Base-by-base conservation (phyloP, 257 asterid genomes). In the Henckelia pumila region DNA sequence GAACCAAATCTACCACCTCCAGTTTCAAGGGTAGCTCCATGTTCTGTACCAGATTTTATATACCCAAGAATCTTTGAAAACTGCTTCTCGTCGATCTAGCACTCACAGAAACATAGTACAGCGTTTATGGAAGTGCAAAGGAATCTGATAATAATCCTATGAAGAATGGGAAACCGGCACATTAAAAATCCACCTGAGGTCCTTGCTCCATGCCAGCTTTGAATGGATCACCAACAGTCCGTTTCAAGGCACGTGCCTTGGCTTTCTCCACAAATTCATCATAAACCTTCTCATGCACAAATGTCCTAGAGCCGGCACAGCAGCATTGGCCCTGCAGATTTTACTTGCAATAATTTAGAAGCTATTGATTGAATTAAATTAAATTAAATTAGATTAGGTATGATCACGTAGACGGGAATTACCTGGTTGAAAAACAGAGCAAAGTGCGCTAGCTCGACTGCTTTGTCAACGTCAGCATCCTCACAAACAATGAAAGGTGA, bases 351-450 rank as follows among this genome's bases (percentile, higher is more conserved):
- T 16, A 35, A 25, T 65, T 24, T 62, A 65, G 49, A 16, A 4
- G 11, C 44, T 59, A 21, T 24, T n/a, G n/a, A n/a, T n/a, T n/a
- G n/a, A n/a, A n/a, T 5, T 21, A 13, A 67, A 16, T 67, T 57
- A 10, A 71, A 23, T 28, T 40, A 13, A 30, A 40, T 26, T 47
- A 56, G 30, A 57, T n/a, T 6, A 35, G 50, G n/a, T 71, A 59
- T 16, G 23, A 52, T 22, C 53, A 56, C 6, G 37, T 61, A 61
- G 73, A 26, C 21, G 9, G 67, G 22, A 64, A 19, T 61, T 78
- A 85, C 99, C 95, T 94, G 97, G 81, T 94, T 94, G 78, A 94
- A 94, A 79, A 94, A 91, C 33, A 91, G 82, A 66, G 99, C 97
- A 66, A 77, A 82, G 79, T 91, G 99, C 13, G 99, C 96, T 49